Conservation (phyloP, 2,329 filamentous ascomycete genomes). For the Scedosporium apiospermum region DNA sequence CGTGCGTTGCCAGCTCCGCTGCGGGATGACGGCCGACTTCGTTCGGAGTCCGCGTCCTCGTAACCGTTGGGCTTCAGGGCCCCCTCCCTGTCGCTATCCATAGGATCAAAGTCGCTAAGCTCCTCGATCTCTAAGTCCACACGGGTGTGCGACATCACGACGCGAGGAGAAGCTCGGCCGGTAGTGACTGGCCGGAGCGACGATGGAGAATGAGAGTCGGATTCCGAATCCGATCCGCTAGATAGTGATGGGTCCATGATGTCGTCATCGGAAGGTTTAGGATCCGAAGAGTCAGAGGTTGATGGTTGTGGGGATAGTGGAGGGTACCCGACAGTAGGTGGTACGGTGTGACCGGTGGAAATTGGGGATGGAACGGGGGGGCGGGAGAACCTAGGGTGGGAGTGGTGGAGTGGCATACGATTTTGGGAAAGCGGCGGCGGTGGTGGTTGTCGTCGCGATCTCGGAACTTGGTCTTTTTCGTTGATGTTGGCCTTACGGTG, state of each 20-base stretch:
- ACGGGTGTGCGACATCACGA: slow-evolving; percentile 8
- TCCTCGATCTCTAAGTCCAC: slow-evolving; percentile 31
- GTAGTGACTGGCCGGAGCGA: background rate
- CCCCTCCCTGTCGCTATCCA: slow-evolving; percentile 34
- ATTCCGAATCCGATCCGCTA: slow-evolving; percentile 9
- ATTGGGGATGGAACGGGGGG: background rate
- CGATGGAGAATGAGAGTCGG: slow-evolving; percentile 6
- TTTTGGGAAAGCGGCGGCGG: background rate
- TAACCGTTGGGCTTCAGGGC: slow-evolving; percentile 35
- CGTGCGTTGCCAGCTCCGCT: slow-evolving; percentile 12
- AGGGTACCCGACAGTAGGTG: background rate
- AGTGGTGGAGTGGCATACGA: background rate
- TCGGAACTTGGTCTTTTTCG: background rate
- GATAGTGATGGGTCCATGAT: background rate
- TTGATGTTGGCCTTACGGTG: background rate
- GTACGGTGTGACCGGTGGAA: background rate
- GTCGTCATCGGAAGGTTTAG: slow-evolving; percentile 1
- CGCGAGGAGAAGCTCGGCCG: background rate
- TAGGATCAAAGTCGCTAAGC: slow-evolving; percentile 31
- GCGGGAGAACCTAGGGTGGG: background rate
- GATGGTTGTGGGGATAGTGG: slow-evolving; percentile 3
- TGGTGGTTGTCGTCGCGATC: background rate
- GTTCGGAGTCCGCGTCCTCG: slow-evolving; percentile 32
- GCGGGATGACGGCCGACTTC: slow-evolving; percentile 29
- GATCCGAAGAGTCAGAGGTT: background rate